A percentile compares a stretch with the other conserved stretches of the same genome.
Evolutionary conservation across 2,329 filamentous ascomycete genomes (phyloP).

Genomic region (Anthostomella pinea): DNA sequence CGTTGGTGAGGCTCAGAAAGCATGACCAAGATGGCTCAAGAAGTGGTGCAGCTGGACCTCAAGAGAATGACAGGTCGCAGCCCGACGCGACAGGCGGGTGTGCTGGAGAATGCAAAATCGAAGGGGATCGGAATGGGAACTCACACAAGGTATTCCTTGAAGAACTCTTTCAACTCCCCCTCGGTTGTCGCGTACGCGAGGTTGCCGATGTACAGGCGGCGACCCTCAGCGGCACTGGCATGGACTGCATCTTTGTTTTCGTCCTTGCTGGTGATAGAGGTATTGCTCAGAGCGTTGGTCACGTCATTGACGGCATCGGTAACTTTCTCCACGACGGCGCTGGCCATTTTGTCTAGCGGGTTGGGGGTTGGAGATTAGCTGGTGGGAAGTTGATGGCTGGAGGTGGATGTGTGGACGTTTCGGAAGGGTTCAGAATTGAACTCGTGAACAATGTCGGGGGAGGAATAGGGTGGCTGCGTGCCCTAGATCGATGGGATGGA

Average conservation of each 20-base stretch:
- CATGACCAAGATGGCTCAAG: no score
- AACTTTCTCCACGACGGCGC: constrained; percentile 69
- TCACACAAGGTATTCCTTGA: constrained; percentile 99
- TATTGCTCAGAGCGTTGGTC: constrained; percentile 71
- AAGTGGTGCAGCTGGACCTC: no score
- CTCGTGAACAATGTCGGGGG: constrained; percentile 72
- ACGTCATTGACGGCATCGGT: constrained; percentile 69
- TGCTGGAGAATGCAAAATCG: no score
- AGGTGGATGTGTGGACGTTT: constrained; percentile 34
- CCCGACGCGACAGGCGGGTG: no score
- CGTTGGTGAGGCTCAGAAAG: no score
- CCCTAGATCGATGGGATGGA: constrained; percentile 65
- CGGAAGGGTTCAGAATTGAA: constrained; percentile 49
- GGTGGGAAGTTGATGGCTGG: constrained; percentile 27
- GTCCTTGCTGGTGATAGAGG: constrained; percentile 61
- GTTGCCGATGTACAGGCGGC: constrained; percentile 99
- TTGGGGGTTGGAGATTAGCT: constrained; percentile 39
- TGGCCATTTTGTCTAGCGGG: constrained; percentile 74
- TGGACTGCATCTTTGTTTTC: constrained; percentile 79
- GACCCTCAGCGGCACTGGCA: constrained; percentile 96
- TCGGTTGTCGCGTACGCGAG: constrained; percentile 99
- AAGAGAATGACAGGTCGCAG: no score
- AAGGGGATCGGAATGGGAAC: constrained; percentile 40
- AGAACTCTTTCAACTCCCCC: constrained; percentile 99
- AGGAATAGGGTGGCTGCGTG: constrained; percentile 81